Evolutionary conservation across 2,329 filamentous ascomycete genomes (phyloP).

Genomic region (Fusarium sp.): DNA sequence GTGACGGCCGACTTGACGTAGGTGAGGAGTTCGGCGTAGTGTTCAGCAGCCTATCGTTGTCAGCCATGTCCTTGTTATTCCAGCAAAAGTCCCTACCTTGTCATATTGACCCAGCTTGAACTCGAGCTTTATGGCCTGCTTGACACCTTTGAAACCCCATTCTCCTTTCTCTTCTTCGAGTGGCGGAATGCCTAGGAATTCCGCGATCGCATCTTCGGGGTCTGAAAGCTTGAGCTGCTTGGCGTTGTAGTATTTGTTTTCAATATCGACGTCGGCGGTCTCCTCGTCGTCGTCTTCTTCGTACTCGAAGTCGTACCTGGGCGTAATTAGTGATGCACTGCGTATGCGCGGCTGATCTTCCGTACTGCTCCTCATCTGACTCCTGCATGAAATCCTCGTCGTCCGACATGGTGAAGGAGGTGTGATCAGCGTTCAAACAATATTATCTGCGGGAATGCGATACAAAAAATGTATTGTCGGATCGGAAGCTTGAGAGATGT

Average conservation of each 20-base stretch:
- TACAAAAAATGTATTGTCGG: neutral
- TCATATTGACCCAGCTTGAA: constrained; percentile 92
- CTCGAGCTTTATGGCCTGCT: constrained; percentile 97
- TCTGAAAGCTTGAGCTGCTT: constrained; percentile 93
- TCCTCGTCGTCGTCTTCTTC: constrained; percentile 92
- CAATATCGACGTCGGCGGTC: constrained; percentile 89
- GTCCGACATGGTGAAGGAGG: constrained; percentile 56
- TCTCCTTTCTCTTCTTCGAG: constrained; percentile 93
- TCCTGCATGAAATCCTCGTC: constrained; percentile 61
- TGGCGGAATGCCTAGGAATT: constrained; percentile 88
- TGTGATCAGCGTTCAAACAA: neutral
- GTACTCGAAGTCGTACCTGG: constrained; percentile 93
- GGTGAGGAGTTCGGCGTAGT: constrained; percentile 94
- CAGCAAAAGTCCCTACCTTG: constrained; percentile 62
- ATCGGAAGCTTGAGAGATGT: neutral
- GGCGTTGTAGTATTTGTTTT: constrained; percentile 99
- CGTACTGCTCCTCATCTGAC: constrained; percentile 57
- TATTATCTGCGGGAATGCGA: neutral
- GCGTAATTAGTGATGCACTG: constrained; percentile 25
- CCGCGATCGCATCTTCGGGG: constrained; percentile 86
- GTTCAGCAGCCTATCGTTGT: constrained; percentile 77
- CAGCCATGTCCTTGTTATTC: neutral
- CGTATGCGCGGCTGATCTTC: constrained; percentile 7
- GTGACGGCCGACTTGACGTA: constrained; percentile 98
- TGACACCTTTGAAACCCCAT: constrained; percentile 98